A percentile compares a stretch with the other conserved stretches of the same genome.
Conservation (phyloP, 768 basidiomycete species). For the Boletus huronensis region DNA sequence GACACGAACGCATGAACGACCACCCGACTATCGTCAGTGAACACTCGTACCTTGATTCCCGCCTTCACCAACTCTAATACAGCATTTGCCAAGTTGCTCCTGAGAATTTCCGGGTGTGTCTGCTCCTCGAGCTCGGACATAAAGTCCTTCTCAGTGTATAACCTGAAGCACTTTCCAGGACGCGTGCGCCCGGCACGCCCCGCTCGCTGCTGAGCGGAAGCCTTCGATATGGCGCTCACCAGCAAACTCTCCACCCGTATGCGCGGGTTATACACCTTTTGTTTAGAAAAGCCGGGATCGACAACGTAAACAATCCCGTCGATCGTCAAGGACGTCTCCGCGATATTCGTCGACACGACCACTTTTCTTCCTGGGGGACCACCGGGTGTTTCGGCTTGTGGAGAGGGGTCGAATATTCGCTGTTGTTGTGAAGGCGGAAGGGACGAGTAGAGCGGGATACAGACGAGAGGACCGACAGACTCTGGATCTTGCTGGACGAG, state of each 20-base stretch:
- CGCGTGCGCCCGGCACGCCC: conserved; percentile 95
- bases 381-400: conserved; percentile 51
- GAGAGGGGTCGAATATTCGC: conserved; percentile 91
- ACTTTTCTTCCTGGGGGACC: conserved; percentile 91
- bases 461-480: conserved; percentile 80
- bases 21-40: neutral
- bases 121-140: conserved; percentile 95
- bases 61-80: conserved; percentile 93
- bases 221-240: conserved; percentile 95
- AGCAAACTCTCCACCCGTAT: conserved; percentile 93
- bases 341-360: conserved; percentile 94
- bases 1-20: neutral
- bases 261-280: conserved; percentile 97
- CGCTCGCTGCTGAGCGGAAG: conserved; percentile 92
- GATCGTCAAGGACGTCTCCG: conserved; percentile 95
- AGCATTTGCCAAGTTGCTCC: conserved; percentile 90
- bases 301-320: conserved; percentile 99
- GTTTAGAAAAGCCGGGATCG: conserved; percentile 96
- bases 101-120: conserved; percentile 93
- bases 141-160: conserved; percentile 97
- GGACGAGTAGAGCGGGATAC: conserved; percentile 93
- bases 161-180: conserved; percentile 94
- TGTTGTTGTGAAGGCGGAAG: conserved; percentile 95
- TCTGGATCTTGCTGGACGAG: conserved; percentile 66
- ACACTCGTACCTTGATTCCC: conserved; percentile 66